Evolutionary conservation across 495 filamentous ascomycete genomes (phyloP).

Genomic region (Lasiosphaeris hirsuta): DNA sequence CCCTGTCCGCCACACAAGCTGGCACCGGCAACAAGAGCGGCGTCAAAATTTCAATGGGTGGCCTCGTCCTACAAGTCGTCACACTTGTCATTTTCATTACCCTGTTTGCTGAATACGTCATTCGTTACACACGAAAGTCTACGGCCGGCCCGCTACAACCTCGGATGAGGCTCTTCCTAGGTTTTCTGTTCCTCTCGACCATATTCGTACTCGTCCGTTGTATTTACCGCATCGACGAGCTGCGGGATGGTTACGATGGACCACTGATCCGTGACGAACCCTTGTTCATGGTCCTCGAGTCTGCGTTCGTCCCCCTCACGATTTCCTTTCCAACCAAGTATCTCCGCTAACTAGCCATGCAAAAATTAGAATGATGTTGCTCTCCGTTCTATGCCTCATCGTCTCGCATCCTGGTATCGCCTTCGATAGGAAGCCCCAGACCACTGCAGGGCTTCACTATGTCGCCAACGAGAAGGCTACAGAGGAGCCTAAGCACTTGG

Average conservation of each 20-base stretch:
- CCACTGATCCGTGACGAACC: slow-evolving; percentile 38
- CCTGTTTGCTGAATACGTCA: slow-evolving; percentile 40
- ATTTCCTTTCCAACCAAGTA: too few species aligned
- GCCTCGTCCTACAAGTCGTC: slow-evolving; percentile 45
- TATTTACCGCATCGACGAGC: slow-evolving; percentile 47
- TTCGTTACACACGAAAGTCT: slow-evolving; percentile 27
- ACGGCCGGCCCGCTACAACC: neutral
- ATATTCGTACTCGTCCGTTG: slow-evolving; percentile 44
- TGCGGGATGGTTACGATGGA: slow-evolving; percentile 45
- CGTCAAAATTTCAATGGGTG: slow-evolving; percentile 49
- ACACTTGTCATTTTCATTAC: slow-evolving; percentile 40
- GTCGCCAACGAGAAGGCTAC: too few species aligned
- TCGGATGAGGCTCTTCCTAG: slow-evolving; percentile 38
- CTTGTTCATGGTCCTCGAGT: slow-evolving; percentile 48
- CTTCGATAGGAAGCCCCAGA: too few species aligned
- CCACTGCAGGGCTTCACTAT: too few species aligned
- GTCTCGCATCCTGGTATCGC: too few species aligned
- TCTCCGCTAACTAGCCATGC: too few species aligned
- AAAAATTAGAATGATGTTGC: too few species aligned
- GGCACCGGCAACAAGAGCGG: slow-evolving; percentile 31
- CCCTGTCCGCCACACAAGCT: slow-evolving; percentile 30
- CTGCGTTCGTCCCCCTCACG: too few species aligned
- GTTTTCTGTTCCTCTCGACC: slow-evolving; percentile 38
- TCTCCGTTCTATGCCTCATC: too few species aligned
- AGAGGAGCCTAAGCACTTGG: too few species aligned